phyloP scores from a whole-genome alignment of 208 protist species.

The Acanthamoeba healyi region DNA sequence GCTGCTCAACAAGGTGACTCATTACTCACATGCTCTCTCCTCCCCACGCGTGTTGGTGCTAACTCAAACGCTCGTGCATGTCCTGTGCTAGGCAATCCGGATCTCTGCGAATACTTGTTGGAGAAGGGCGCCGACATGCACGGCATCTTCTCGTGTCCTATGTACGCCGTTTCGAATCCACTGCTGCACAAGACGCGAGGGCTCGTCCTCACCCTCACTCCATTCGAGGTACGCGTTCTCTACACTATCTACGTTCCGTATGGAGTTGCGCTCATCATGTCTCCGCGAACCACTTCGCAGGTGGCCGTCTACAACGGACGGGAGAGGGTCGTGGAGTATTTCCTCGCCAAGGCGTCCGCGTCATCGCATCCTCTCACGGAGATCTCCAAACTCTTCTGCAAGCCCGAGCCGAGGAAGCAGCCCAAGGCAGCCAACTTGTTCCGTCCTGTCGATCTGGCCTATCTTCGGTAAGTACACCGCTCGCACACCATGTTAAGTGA shows the following conservation, averaged over 20 bases:
- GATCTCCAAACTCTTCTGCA: constrained; percentile 47
- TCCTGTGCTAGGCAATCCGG: neutral
- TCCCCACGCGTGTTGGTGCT: too few relatives aligned
- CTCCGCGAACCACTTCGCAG: neutral
- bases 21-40: too few relatives aligned
- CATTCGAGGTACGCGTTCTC: neutral
- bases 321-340: constrained; percentile 22
- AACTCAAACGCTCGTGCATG: too few relatives aligned
- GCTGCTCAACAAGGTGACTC: constrained; percentile 15
- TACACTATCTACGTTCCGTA: neutral
- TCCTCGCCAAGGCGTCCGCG: neutral
- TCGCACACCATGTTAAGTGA: neutral
- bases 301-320: constrained; percentile 16
- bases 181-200: constrained; percentile 39
- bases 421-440: constrained; percentile 35
- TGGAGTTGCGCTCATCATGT: neutral
- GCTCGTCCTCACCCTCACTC: constrained; percentile 14
- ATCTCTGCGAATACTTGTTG: neutral
- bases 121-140: constrained; percentile 36
- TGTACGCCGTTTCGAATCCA: constrained; percentile 10
- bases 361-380: constrained; percentile 27
- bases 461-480: neutral
- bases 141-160: constrained; percentile 23
- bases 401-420: constrained; percentile 23
- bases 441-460: neutral